phyloP scores from a whole-genome alignment of 768 basidiomycete species.

The Russula sp. region DNA sequence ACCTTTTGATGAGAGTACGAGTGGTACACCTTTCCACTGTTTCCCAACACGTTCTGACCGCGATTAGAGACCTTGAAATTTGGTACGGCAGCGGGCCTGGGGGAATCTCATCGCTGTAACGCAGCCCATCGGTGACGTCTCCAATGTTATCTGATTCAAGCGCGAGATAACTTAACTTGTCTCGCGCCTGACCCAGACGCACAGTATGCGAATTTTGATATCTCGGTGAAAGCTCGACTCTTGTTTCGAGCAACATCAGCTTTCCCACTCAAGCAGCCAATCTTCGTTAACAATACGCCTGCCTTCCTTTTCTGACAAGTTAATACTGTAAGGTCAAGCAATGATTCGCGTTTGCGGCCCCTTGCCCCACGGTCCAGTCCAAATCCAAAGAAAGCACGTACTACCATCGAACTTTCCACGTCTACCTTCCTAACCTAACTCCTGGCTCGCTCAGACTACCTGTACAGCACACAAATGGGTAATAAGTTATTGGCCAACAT shows the following conservation, averaged over 20 bases:
- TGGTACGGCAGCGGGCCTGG: too few species aligned
- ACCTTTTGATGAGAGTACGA: too few species aligned
- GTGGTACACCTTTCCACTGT: too few species aligned
- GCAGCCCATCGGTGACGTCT: constrained; percentile 43
- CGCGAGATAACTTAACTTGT: too few species aligned
- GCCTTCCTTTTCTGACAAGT: background rate
- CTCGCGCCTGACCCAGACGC: constrained; percentile 39
- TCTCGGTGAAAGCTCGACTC: constrained; percentile 40
- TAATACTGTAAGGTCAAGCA: background rate
- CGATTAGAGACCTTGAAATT: too few species aligned
- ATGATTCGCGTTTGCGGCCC: constrained; percentile 36
- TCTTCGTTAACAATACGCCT: too few species aligned
- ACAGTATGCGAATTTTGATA: constrained; percentile 42
- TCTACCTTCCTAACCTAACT: background rate
- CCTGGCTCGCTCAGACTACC: background rate
- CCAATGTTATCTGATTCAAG: constrained; percentile 21
- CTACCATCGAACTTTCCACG: background rate
- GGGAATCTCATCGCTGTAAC: too few species aligned
- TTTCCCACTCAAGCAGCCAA: too few species aligned
- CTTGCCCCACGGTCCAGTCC: constrained; percentile 39
- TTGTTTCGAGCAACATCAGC: too few species aligned
- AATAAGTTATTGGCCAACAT: constrained; percentile 44
- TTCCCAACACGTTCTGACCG: too few species aligned
- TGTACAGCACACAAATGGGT: too few species aligned
- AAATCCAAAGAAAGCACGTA: constrained; percentile 39